Evolutionary conservation across 2,329 filamentous ascomycete genomes (phyloP).

Genomic region (Fusarium dimerum): DNA sequence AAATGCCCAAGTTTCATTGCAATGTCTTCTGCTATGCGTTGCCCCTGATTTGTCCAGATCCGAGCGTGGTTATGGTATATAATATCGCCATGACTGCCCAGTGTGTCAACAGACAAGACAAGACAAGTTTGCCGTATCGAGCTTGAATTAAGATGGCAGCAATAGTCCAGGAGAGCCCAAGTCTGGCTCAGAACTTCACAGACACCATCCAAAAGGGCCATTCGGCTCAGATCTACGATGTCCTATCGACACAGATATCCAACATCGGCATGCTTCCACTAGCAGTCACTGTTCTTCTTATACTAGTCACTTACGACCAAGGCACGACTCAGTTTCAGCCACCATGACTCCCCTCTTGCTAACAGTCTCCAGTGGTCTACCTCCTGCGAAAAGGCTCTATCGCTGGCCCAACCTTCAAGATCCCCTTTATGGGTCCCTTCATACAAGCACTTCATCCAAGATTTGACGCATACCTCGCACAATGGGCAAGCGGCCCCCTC

Average conservation of each 20-base stretch:
- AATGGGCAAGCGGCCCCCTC: conserved; percentile 77
- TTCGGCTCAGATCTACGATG: neutral
- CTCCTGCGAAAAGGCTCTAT: conserved; percentile 62
- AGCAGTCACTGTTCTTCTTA: conserved; percentile 33
- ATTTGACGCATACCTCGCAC: conserved; percentile 71
- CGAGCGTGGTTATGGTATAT: neutral
- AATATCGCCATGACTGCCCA: neutral
- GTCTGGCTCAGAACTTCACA: neutral
- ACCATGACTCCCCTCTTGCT: neutral
- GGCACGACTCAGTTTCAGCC: conserved; percentile 17
- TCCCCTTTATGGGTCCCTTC: conserved; percentile 74
- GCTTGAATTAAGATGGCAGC: neutral
- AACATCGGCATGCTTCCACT: conserved; percentile 11
- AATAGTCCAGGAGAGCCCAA: neutral
- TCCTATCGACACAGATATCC: conserved; percentile 10
- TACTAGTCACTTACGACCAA: conserved; percentile 43
- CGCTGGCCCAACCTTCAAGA: conserved; percentile 63
- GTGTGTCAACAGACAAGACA: neutral
- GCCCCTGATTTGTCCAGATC: neutral
- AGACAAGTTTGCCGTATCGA: neutral
- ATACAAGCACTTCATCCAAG: conserved; percentile 73
- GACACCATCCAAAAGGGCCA: neutral
- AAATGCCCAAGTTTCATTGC: neutral
- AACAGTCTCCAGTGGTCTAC: conserved; percentile 53
- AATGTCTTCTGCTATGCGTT: neutral